Percentiles rank a stretch among this genome's conserved stretches.
Conservation (phyloP, 2,329 filamentous ascomycete species). For the Monosporascus sp. region DNA sequence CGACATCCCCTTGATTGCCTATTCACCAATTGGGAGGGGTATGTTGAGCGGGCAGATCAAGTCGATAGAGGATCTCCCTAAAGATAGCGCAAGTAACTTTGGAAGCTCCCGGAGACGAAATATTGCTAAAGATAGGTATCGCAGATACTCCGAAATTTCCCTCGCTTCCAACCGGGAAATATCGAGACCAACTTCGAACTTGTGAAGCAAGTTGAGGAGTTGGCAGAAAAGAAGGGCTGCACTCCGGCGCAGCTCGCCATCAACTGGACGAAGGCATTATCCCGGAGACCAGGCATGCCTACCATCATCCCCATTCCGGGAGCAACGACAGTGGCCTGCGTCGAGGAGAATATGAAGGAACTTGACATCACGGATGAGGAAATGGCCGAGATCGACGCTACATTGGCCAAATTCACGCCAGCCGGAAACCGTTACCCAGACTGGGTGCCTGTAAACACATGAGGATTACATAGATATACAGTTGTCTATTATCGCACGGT, state of each 20-base stretch:
- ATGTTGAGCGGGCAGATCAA: constrained; percentile 50
- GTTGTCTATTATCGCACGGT: neutral
- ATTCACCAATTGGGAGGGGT: constrained; percentile 27
- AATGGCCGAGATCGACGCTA: constrained; percentile 42
- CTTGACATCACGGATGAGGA: constrained; percentile 46
- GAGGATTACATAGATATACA: neutral
- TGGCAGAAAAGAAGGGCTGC: constrained; percentile 56
- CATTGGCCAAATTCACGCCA: constrained; percentile 42
- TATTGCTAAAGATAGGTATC: too few relatives aligned
- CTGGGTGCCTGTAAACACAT: constrained; percentile 31
- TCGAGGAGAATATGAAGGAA: constrained; percentile 54
- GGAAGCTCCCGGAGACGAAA: neutral
- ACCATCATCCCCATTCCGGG: constrained; percentile 63
- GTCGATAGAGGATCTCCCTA: constrained; percentile 47
- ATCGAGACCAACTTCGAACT: constrained; percentile 62
- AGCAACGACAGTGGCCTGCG: constrained; percentile 48
- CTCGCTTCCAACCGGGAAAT: constrained; percentile 57
- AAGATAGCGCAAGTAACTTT: constrained; percentile 32
- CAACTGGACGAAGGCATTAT: constrained; percentile 52
- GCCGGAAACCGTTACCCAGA: constrained; percentile 44
- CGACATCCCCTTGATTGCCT: constrained; percentile 25
- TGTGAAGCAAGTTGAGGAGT: constrained; percentile 47
- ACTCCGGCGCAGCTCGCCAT: constrained; percentile 62
- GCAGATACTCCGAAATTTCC: constrained; percentile 33
- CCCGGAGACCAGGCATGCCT: constrained; percentile 46